A percentile compares a stretch with the other conserved stretches of the same genome.
Evolutionary conservation across 495 filamentous ascomycete genomes (phyloP).

Genomic region (Parmelia sp.): DNA sequence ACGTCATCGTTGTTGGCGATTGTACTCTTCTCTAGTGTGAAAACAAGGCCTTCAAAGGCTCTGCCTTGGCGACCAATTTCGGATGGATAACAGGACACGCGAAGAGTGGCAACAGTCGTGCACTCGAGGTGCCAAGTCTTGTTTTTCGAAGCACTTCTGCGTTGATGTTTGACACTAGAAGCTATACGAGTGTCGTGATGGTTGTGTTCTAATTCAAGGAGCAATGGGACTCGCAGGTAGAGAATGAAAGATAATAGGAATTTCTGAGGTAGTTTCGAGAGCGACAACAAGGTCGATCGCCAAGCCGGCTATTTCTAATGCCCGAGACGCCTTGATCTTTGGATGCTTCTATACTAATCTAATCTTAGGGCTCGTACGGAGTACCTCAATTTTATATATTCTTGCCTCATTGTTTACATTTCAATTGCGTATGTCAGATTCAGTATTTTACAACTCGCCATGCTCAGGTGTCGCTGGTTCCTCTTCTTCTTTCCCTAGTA

Average conservation of each 20-base stretch:
- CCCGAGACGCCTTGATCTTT: no score
- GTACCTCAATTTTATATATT: no score
- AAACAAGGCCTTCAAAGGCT: not conserved
- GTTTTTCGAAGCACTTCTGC: not conserved
- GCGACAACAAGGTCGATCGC: no score
- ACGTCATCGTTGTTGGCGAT: not conserved
- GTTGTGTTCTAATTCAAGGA: not conserved
- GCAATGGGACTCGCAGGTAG: not conserved
- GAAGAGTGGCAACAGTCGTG: not conserved
- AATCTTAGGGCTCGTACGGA: no score
- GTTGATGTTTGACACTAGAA: not conserved
- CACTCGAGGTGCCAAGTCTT: not conserved
- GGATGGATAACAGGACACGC: not conserved
- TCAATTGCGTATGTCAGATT: not conserved
- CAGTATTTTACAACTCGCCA: slow-evolving; percentile 20
- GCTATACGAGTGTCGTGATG: not conserved
- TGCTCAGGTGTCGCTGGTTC: slow-evolving; percentile 19
- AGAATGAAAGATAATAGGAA: not conserved
- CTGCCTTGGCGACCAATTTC: not conserved
- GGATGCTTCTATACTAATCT: no score
- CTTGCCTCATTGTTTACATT: not conserved
- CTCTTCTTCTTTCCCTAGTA: slow-evolving; percentile 40
- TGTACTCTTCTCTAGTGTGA: not conserved
- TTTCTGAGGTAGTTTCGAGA: no score
- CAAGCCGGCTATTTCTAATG: no score